Conservation (phyloP, 805 yeast species). For the Candida corydali region DNA sequence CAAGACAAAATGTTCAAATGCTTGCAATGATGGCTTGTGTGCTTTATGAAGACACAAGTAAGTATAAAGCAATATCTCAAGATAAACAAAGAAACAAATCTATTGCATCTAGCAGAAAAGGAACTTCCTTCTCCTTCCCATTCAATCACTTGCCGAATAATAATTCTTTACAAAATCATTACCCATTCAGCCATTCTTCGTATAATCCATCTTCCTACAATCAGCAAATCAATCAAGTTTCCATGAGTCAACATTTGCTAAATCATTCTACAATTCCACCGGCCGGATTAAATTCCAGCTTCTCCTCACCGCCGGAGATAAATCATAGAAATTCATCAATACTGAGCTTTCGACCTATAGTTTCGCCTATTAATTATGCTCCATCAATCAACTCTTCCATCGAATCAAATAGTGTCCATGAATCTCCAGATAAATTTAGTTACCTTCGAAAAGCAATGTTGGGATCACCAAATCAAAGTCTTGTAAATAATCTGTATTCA, state of each 20-base stretch:
- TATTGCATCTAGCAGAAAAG: background rate
- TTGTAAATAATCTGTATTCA: constrained; percentile 7
- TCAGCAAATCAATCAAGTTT: too few relatives aligned
- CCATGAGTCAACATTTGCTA: background rate
- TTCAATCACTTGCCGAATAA: constrained; percentile 3
- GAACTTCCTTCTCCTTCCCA: constrained; percentile 1
- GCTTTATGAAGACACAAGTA: constrained; percentile 42
- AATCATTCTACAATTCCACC: background rate
- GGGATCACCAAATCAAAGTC: background rate
- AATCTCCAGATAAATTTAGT: constrained; percentile 11
- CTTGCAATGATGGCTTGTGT: constrained; percentile 83
- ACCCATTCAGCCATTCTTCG: background rate
- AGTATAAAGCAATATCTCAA: too few relatives aligned
- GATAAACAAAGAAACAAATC: background rate
- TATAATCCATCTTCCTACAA: too few relatives aligned
- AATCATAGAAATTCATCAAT: constrained; percentile 9
- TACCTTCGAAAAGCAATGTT: constrained; percentile 8
- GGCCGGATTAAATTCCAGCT: background rate
- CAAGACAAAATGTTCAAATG: constrained; percentile 74
- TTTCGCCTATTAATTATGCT: constrained; percentile 7
- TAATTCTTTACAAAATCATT: background rate
- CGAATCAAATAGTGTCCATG: constrained; percentile 7
- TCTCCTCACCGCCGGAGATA: background rate
- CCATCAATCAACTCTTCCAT: constrained; percentile 10
- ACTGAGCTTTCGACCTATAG: constrained; percentile 8